A percentile compares a stretch with the other conserved stretches of the same genome.
Evolutionary conservation across 1,284 basidiomycete species (phyloP).

Genomic region (Erythrobasidium hasegawianum): DNA sequence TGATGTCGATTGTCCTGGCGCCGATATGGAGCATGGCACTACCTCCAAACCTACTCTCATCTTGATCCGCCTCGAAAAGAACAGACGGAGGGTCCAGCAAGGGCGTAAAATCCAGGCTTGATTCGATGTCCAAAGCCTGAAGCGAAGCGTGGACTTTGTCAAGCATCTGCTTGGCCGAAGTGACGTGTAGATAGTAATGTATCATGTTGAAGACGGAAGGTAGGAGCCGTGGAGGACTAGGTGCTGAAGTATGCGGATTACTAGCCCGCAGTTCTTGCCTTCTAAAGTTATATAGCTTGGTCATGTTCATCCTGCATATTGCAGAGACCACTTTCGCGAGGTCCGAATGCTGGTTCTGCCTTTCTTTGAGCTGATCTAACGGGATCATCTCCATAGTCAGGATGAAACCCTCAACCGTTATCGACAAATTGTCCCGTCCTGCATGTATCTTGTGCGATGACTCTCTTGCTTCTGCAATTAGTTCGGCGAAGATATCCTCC

Average conservation of each 20-base stretch:
- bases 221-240: background rate
- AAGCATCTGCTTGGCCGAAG: background rate
- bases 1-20: conserved; percentile 13
- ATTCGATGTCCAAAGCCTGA: background rate
- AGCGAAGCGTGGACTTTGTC: background rate
- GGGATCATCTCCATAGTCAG: conserved; percentile 6
- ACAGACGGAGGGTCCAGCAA: background rate
- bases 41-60: conserved; percentile 7
- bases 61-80: background rate
- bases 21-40: conserved; percentile 5
- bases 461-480: conserved; percentile 28
- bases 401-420: background rate
- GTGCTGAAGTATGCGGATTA: background rate
- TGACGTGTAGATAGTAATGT: conserved; percentile 16
- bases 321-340: conserved; percentile 11
- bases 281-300: conserved; percentile 10
- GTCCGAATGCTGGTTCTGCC: background rate
- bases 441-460: conserved; percentile 9
- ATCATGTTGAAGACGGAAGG: conserved; percentile 4
- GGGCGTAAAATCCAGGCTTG: background rate
- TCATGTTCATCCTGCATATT: conserved; percentile 13
- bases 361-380: conserved; percentile 4
- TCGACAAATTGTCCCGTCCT: conserved; percentile 11
- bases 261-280: background rate
- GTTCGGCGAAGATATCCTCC: conserved; percentile 31